Percentiles rank a stretch among this genome's conserved stretches.
phyloP scores from a whole-genome alignment of 2,329 filamentous ascomycete genomes.

The Neocatenulostroma microsporum region DNA sequence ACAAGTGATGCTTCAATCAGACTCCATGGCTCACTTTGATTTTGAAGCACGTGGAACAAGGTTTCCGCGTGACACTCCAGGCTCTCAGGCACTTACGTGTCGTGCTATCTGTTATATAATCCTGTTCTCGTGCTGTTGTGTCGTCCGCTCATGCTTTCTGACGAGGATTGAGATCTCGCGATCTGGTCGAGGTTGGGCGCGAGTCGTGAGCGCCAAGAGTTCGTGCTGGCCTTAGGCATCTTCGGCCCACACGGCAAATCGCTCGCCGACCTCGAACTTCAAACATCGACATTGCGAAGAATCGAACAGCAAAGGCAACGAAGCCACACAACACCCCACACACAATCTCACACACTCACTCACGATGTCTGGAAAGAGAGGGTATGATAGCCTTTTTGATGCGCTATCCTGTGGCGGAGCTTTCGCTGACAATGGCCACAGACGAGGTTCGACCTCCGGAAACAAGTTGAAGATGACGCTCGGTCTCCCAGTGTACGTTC shows the following conservation, averaged over 20 bases:
- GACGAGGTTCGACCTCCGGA: constrained; percentile 80
- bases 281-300: constrained; percentile 1
- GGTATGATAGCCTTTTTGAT: no score
- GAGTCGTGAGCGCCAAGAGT: constrained; percentile 2
- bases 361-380: constrained; percentile 35
- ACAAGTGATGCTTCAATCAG: no score
- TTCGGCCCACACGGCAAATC: constrained; percentile 5
- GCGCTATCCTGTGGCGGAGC: no score
- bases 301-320: constrained; percentile 12
- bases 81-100: no score
- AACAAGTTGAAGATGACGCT: constrained; percentile 99
- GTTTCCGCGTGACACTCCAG: no score
- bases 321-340: constrained; percentile 14
- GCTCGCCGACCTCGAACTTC: constrained; percentile 3
- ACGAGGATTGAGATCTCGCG: no score
- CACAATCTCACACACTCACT: constrained; percentile 19
- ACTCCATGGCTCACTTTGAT: no score
- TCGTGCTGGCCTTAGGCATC: neutral
- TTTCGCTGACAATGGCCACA: constrained; percentile 9
- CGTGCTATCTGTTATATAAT: no score
- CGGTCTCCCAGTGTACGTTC: constrained; percentile 97
- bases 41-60: no score
- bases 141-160: no score
- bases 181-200: no score
- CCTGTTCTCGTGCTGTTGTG: no score